Percentiles rank a stretch among this genome's conserved stretches.
Evolutionary conservation across 2,329 filamentous ascomycete species (phyloP).

Genomic region (Xylaria hypoxylon): DNA sequence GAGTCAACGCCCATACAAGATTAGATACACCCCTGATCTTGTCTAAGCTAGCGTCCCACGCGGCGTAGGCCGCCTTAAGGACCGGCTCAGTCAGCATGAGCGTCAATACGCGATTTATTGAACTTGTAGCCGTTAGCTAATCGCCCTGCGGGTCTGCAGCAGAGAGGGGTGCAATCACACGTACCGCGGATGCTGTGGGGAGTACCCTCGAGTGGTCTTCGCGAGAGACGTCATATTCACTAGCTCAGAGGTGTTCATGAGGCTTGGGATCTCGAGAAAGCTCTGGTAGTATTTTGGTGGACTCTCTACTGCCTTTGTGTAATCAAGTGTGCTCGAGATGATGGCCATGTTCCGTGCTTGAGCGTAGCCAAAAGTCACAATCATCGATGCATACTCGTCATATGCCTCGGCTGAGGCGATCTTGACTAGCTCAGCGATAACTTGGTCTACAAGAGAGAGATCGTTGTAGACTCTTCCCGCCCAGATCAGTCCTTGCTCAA

Average conservation of each 20-base stretch:
- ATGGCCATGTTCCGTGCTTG: too few relatives aligned
- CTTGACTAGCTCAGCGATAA: conserved; percentile 4
- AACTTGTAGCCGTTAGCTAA: neutral
- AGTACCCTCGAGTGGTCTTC: too few relatives aligned
- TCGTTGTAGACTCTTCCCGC: conserved; percentile 18
- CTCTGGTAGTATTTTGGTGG: conserved; percentile 8
- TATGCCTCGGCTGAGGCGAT: conserved; percentile 22
- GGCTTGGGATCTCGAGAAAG: neutral
- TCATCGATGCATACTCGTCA: too few relatives aligned
- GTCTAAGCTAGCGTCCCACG: conserved; percentile 29
- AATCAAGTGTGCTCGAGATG: neutral
- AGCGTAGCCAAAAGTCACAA: too few relatives aligned
- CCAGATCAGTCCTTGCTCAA: conserved; percentile 39
- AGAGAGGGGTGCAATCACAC: too few relatives aligned
- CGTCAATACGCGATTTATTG: conserved; percentile 4
- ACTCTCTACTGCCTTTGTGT: neutral
- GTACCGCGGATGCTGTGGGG: too few relatives aligned
- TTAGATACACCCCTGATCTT: conserved; percentile 17
- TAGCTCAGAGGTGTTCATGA: neutral
- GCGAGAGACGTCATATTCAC: too few relatives aligned
- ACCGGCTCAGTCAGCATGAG: conserved; percentile 35
- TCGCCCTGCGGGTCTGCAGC: conserved; percentile 9
- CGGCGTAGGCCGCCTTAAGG: conserved; percentile 32
- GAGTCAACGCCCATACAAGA: conserved; percentile 34
- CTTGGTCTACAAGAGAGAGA: conserved; percentile 17